Evolutionary conservation across 1,139 yeast species (phyloP), one percentile per base, ranked within the genome.

Genomic region (Chernovozyma sophiae-reginae): DNA sequence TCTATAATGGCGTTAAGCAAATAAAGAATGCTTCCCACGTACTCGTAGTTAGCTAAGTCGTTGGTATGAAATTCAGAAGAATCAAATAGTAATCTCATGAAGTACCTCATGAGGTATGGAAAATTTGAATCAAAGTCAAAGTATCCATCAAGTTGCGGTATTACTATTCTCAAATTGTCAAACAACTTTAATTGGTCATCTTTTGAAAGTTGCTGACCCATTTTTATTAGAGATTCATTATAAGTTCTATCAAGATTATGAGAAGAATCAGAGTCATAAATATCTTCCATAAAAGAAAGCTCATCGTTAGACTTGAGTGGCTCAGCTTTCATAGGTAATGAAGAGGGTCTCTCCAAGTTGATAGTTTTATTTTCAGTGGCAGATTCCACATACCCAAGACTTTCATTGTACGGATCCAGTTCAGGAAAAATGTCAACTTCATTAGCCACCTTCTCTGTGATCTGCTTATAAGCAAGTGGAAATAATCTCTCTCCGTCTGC

Each of bases 131-230:
- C 56, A 36, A 68, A 61, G 24, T 51, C 47, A 26, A 61, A 50
- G 11, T 49, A 58, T 26, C 65, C 72, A 32, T 55, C 55, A 18
- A 68, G 43, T 20, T 62, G 52, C 0, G 66, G 63, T 2, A 66
- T 43, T 3, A 66, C 51, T n/a, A 54, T 48, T 17, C 43, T 42
- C 29, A 60, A 40, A 20, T 49, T 51, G 11, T 44, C 34, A 27
- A 49, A 17, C 12, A 56, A 41, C 11, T 49, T 44, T 4, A 33
- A 18, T 33, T 45, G 56, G 17, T 51, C 55, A 12, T 43, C 45
- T 16, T 32, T 39, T 2, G 55, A 43, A 31, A 45, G 48, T 15
- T 30, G n/a, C 7, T 18, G 28, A 12, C 19, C 13, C 4, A 13
- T 23, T 15, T 34, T 29, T 4, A 16, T 14, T 11, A 25, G n/a